A percentile compares a stretch with the other conserved stretches of the same genome.
Evolutionary conservation across 1,139 yeast species (phyloP).

Genomic region (Yamadazyma aaseri): DNA sequence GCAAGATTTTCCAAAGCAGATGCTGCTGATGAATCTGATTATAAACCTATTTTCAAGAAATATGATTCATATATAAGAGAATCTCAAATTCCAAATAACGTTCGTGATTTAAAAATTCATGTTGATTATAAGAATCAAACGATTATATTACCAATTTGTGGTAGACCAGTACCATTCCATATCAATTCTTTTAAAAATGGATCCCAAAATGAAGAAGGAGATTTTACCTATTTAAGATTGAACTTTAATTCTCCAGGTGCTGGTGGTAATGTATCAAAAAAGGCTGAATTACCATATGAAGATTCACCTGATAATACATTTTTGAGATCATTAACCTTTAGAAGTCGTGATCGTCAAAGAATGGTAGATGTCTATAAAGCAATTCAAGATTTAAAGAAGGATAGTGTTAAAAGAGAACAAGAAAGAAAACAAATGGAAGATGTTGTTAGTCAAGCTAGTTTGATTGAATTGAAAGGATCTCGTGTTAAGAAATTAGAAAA

Average conservation of each 20-base stretch:
- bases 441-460: constrained; percentile 87
- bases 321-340: constrained; percentile 80
- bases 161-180: constrained; percentile 98
- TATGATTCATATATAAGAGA: constrained; percentile 95
- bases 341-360: constrained; percentile 89
- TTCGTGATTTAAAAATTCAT: constrained; percentile 80
- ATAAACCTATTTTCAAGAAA: constrained; percentile 77
- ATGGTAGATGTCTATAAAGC: constrained; percentile 89
- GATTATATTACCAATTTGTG: constrained; percentile 85
- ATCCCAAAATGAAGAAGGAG: constrained; percentile 95
- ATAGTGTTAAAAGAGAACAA: constrained; percentile 83
- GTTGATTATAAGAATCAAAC: constrained; percentile 89
- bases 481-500: constrained; percentile 86
- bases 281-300: constrained; percentile 85
- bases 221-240: constrained; percentile 82
- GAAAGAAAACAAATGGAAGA: constrained; percentile 93
- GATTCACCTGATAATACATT: constrained; percentile 84
- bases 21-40: constrained; percentile 63
- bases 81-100: constrained; percentile 81
- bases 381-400: constrained; percentile 90
- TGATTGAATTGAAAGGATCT: constrained; percentile 73
- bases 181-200: constrained; percentile 93
- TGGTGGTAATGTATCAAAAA: constrained; percentile 67
- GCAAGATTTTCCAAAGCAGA: constrained; percentile 75
- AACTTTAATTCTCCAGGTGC: constrained; percentile 94